These are phyloP conservation scores for Afroboletus lepidellus DNA, from an alignment of 1,284 basidiomycete genomes.

Conservation along the genomic window DNA sequence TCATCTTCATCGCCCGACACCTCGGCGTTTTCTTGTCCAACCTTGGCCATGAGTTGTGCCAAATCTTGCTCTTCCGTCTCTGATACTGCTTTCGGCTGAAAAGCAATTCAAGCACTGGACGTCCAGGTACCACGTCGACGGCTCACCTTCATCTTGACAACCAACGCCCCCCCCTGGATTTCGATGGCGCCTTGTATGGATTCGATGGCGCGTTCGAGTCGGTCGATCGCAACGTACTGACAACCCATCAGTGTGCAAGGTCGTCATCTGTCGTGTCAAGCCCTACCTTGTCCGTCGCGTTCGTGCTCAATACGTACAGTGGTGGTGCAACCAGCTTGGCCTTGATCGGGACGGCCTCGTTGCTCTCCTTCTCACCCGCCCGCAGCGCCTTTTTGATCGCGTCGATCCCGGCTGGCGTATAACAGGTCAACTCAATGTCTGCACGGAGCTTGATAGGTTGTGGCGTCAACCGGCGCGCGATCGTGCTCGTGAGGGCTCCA, in stretches of 20 bases:
- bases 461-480: conserved; percentile 93
- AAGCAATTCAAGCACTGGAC: not conserved
- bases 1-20: conserved; percentile 94
- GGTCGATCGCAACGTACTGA: conserved; percentile 85
- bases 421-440: conserved; percentile 97
- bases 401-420: conserved; percentile 96
- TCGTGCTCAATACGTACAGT: conserved; percentile 93
- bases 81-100: conserved; percentile 92
- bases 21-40: conserved; percentile 88
- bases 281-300: conserved; percentile 90
- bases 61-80: conserved; percentile 96
- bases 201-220: conserved; percentile 92
- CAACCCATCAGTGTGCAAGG: not conserved
- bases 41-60: conserved; percentile 92
- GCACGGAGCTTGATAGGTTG: conserved; percentile 99
- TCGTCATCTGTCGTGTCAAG: not conserved
- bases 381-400: conserved; percentile 92
- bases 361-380: conserved; percentile 87
- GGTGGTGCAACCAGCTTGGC: conserved; percentile 97
- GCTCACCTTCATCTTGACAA: conserved; percentile 94
- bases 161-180: conserved; percentile 79
- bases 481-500: conserved; percentile 76
- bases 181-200: conserved; percentile 86
- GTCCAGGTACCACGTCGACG: too few species aligned
- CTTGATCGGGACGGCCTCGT: conserved; percentile 92